A percentile compares a stretch with the other conserved stretches of the same genome.
phyloP scores from a whole-genome alignment of 2,329 filamentous ascomycete species.

The Calycina marina region DNA sequence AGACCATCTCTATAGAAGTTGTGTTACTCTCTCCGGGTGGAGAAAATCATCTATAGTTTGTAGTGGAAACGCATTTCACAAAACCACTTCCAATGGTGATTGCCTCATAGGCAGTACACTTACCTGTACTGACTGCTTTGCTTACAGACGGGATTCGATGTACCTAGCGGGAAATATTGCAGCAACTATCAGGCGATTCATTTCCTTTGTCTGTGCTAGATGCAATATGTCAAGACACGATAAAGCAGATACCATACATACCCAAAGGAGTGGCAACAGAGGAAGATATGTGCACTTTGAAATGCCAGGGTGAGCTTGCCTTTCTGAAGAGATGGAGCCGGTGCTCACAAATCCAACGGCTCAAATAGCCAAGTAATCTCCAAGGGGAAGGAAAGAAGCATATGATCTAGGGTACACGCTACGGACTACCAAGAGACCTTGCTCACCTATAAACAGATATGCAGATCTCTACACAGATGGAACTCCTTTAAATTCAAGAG shows the following conservation, averaged over 20 bases:
- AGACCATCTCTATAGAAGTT: too few relatives aligned
- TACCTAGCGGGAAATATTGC: constrained; percentile 33
- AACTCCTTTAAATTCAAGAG: constrained; percentile 41
- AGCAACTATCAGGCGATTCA: constrained; percentile 41
- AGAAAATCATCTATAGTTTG: too few relatives aligned
- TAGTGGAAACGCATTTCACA: too few relatives aligned
- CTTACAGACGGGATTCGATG: too few relatives aligned
- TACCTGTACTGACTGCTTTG: too few relatives aligned
- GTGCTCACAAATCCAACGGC: constrained; percentile 36
- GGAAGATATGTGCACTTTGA: too few relatives aligned
- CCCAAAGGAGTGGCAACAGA: too few relatives aligned
- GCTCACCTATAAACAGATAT: constrained; percentile 22
- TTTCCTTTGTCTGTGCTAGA: constrained; percentile 24
- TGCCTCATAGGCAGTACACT: too few relatives aligned
- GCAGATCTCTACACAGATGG: constrained; percentile 32
- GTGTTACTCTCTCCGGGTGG: too few relatives aligned
- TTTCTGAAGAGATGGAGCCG: constrained; percentile 46
- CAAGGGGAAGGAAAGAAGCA: constrained; percentile 47
- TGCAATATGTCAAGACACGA: neutral
- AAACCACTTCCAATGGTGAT: too few relatives aligned
- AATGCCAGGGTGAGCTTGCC: constrained; percentile 33
- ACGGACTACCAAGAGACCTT: constrained; percentile 22
- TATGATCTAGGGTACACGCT: constrained; percentile 39
- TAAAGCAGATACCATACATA: too few relatives aligned
- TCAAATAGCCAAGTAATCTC: constrained; percentile 45